Evolutionary conservation across 1,139 yeast species (phyloP).

Genomic region (Pneumocystis oryctolagi): DNA sequence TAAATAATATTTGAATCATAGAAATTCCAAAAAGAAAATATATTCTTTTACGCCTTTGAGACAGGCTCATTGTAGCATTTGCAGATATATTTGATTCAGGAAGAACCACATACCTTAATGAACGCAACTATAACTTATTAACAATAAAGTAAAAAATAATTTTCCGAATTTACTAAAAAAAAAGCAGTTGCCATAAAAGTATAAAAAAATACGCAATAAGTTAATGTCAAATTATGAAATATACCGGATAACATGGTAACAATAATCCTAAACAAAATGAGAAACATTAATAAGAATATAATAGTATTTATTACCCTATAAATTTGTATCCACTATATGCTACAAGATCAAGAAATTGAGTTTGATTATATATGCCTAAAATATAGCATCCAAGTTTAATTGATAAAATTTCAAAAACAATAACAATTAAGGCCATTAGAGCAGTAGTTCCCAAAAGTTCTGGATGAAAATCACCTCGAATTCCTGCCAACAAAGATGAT

Average conservation of each 20-base stretch:
- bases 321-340: slow-evolving; percentile 93
- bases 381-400: slow-evolving; percentile 51
- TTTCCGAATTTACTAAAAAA: slow-evolving; percentile 22
- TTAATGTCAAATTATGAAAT: slow-evolving; percentile 29
- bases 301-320: slow-evolving; percentile 34
- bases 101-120: slow-evolving; percentile 62
- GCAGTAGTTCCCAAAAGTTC: slow-evolving; percentile 79
- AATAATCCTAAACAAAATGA: slow-evolving; percentile 10
- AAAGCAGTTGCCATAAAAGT: slow-evolving; percentile 30
- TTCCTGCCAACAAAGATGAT: slow-evolving; percentile 75
- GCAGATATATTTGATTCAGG: slow-evolving; percentile 27
- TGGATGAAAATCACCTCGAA: slow-evolving; percentile 85
- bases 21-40: slow-evolving; percentile 79
- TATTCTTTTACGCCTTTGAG: slow-evolving; percentile 66
- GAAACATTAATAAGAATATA: background rate
- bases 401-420: slow-evolving; percentile 51
- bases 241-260: slow-evolving; percentile 26
- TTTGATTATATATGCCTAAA: slow-evolving; percentile 30
- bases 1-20: slow-evolving; percentile 54
- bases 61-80: slow-evolving; percentile 39
- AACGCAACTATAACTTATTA: slow-evolving; percentile 66
- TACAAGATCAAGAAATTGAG: slow-evolving; percentile 58
- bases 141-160: slow-evolving; percentile 27
- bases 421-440: slow-evolving; percentile 77
- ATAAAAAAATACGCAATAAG: slow-evolving; percentile 30